Evolutionary conservation across 306 rosid species (phyloP).

Genomic region (Gynostemma pentaphyllum): DNA sequence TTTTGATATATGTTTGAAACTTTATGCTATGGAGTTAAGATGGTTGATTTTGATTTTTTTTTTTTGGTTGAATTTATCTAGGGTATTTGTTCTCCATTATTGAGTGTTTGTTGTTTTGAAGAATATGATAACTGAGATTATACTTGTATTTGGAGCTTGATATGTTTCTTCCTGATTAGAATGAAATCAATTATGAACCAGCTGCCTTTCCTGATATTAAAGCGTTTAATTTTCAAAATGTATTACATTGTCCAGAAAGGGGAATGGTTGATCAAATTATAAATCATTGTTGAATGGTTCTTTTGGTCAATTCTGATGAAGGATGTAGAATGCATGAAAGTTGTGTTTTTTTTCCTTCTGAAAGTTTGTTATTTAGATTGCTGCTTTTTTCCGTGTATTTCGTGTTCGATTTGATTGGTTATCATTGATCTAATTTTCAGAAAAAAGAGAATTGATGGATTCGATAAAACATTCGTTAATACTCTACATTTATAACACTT

Average conservation of each 20-base stretch:
- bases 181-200: slow-evolving; percentile 1
- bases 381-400: not conserved
- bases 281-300: not conserved
- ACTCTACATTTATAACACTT: not conserved
- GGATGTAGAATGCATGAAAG: slow-evolving; percentile 1
- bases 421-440: not conserved
- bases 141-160: not conserved
- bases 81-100: not conserved
- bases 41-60: not conserved
- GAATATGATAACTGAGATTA: not conserved
- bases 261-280: not conserved
- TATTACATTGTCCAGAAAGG: not conserved
- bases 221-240: not conserved
- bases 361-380: not conserved
- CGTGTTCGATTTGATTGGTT: not conserved
- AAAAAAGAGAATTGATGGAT: not conserved
- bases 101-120: not conserved
- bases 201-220: not conserved
- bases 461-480: not conserved
- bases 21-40: not conserved
- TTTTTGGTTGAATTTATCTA: not conserved
- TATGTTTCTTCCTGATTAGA: not conserved
- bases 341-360: not conserved
- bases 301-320: slow-evolving; percentile 1
- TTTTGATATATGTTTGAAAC: not conserved